These are phyloP conservation scores for Rhizopogon vinicolor DNA, from an alignment of 768 basidiomycete genomes.

Conservation along the genomic window DNA sequence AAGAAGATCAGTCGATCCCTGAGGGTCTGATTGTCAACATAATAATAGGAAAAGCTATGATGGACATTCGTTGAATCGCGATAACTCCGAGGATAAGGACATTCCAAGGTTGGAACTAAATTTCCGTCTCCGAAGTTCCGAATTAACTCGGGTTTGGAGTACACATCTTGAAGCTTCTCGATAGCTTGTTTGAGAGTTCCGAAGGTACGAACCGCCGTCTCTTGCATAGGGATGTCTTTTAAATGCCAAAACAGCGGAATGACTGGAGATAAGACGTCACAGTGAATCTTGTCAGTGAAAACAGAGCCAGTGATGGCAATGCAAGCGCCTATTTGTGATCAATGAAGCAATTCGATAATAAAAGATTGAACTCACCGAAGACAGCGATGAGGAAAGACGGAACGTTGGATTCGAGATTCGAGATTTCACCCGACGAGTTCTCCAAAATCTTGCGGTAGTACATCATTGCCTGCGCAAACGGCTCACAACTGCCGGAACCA, in stretches of 20 bases:
- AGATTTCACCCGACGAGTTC: too few species aligned
- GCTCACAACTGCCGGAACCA: slow-evolving; percentile 15
- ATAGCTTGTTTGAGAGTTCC: not conserved
- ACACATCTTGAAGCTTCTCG: not conserved
- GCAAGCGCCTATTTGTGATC: not conserved
- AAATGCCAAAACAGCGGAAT: not conserved
- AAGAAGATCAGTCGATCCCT: not conserved
- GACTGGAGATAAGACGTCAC: not conserved
- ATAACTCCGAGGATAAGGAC: not conserved
- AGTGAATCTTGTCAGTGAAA: not conserved
- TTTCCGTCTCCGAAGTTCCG: not conserved
- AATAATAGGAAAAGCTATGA: not conserved
- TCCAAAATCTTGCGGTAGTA: slow-evolving; percentile 11
- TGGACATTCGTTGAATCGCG: too few species aligned
- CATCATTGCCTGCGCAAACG: slow-evolving; percentile 16
- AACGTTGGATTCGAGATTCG: not conserved
- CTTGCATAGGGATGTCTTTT: not conserved
- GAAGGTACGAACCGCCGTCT: not conserved
- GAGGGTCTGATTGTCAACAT: not conserved
- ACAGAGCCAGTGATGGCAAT: not conserved
- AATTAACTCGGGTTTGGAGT: not conserved
- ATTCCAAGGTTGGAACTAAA: not conserved
- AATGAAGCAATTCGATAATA: not conserved
- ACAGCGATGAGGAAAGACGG: not conserved
- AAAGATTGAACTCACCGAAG: not conserved